These are phyloP conservation scores for Pestalotiopsis sp. DNA, from an alignment of 2,329 filamentous ascomycete species.

Conservation along the genomic window DNA sequence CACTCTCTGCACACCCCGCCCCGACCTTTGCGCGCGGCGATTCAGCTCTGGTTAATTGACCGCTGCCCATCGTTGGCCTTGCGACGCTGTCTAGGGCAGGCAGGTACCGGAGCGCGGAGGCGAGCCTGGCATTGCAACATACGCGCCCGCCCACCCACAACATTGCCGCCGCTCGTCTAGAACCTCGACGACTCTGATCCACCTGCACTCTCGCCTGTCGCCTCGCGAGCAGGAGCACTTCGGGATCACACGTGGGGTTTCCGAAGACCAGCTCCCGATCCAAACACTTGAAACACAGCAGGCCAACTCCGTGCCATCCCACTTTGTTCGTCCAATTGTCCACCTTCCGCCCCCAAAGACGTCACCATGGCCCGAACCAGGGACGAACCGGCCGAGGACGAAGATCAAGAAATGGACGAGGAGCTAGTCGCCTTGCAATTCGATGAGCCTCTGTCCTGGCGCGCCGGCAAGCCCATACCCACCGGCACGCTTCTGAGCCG, in stretches of 20 bases:
- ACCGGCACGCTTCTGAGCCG: constrained; percentile 81
- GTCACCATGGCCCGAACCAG: constrained; percentile 42
- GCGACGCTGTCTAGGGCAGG: constrained; percentile 4
- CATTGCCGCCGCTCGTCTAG: background rate
- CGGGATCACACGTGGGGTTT: constrained; percentile 11
- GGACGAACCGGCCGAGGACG: constrained; percentile 40
- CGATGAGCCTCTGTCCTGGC: constrained; percentile 86
- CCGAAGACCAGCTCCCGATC: background rate
- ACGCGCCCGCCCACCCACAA: background rate
- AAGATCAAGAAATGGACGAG: constrained; percentile 40
- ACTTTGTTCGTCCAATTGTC: background rate
- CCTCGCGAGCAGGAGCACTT: background rate
- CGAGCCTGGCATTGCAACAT: background rate
- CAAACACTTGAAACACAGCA: background rate
- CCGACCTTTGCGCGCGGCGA: background rate
- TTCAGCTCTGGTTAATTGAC: background rate
- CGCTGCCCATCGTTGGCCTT: background rate
- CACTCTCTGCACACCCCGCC: constrained; percentile 2
- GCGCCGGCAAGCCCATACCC: constrained; percentile 85
- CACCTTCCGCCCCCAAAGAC: background rate
- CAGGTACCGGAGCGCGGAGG: background rate
- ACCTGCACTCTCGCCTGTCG: background rate
- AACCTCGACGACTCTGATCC: background rate
- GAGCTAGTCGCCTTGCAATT: constrained; percentile 66
- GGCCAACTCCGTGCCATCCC: background rate